Base-by-base conservation (phyloP, 306 rosid genomes). In the Medicago ruthenica region DNA sequence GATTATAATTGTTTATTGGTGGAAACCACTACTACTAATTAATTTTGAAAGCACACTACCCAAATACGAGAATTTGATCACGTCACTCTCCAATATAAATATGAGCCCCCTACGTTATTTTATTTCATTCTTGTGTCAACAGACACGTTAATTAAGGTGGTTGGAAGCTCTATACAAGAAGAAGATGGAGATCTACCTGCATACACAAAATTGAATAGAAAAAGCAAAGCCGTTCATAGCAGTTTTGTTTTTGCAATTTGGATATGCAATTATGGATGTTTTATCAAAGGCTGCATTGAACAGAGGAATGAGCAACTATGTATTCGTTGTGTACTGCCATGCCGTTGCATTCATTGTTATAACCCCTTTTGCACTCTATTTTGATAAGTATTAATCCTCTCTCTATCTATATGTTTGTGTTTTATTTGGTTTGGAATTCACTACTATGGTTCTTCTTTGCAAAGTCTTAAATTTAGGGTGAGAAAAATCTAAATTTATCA, bases 281-380 rank as follows among this genome's bases (percentile, higher is more conserved):
- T 77, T 95, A 22, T 83, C 89, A 21, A 95, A 95, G 59, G 97
- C 92, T 79, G 99, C 99, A 76, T 77, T 95, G 60, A 90, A 95
- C 83, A 76, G 84, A 8, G 99, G 99, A 54, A 87, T 90, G 93
- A 95, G 97, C 89, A 95, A 95, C 70, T 95, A 92, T 15, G 99
- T 95, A 0, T 83, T 86, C 0, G 97, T 89, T 1, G 97, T 92
- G 22, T 95, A 95, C 17, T 97, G 99, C 48, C 97, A 95, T 17
- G 85, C 76, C 5, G 90, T 89, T 31, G 99, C 99, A 60, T 86
- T 90, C n/a, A 5, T 71, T 3, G 86, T 84, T 67, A 80, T 92
- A n/a, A 73, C 90, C 7, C 99, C 97, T 58, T 90, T 95, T 39
- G 99, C 97, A 1, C 31, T 87, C 10, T 8, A 87, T 57, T 72